Percentiles rank a stretch among this genome's conserved stretches.
Evolutionary conservation across 2,329 filamentous ascomycete species (phyloP).

Genomic region (Botrytis paeoniae): DNA sequence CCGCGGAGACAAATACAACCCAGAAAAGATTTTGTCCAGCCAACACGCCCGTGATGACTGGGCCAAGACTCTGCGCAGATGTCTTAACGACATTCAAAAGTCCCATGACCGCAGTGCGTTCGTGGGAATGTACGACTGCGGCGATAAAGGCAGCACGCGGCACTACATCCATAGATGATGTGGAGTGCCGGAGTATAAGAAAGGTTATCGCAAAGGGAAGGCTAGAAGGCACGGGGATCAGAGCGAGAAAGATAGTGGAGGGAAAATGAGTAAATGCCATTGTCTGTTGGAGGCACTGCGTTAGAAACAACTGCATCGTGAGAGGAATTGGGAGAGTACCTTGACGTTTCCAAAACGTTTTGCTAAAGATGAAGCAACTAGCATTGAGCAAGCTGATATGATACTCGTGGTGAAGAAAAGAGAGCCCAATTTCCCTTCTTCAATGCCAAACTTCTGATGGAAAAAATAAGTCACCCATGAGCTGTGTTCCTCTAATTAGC

Average conservation of each 20-base stretch:
- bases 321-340: constrained; percentile 40
- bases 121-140: constrained; percentile 58
- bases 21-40: constrained; percentile 56
- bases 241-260: constrained; percentile 60
- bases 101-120: constrained; percentile 71
- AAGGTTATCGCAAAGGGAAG: constrained; percentile 56
- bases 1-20: constrained; percentile 61
- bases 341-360: constrained; percentile 61
- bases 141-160: constrained; percentile 69
- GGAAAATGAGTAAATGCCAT: constrained; percentile 76
- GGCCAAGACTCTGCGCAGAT: constrained; percentile 57
- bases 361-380: constrained; percentile 53
- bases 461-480: constrained; percentile 59
- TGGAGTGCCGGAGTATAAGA: constrained; percentile 59
- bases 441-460: constrained; percentile 46
- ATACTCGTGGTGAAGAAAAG: constrained; percentile 55
- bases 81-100: constrained; percentile 69
- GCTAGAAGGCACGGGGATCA: constrained; percentile 57
- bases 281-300: constrained; percentile 44
- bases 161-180: constrained; percentile 67
- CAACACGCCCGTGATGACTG: constrained; percentile 61
- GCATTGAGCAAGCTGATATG: constrained; percentile 50
- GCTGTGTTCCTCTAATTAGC: constrained; percentile 43
- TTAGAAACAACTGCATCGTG: constrained; percentile 30
- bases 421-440: constrained; percentile 50